Evolutionary conservation across 2,329 filamentous ascomycete genomes (phyloP), one percentile per base, ranked within the genome.

Genomic region (Sordariomycetes sp.): DNA sequence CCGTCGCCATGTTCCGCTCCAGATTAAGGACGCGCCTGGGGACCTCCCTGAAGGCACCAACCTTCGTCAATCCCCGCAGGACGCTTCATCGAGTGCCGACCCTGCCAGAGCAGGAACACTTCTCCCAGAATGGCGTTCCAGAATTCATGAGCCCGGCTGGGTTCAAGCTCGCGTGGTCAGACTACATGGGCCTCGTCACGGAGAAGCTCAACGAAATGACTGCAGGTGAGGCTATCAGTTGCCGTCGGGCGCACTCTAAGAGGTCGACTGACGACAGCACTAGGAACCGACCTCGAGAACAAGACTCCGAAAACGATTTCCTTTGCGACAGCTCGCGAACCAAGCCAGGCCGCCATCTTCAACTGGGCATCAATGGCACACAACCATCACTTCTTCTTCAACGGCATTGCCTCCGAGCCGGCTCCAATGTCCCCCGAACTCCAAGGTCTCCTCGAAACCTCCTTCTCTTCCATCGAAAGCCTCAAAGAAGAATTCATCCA

Each of bases 301-400:
- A 63, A 70, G 45, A 63, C 70, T 33, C 59, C 76, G 40, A 79
- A 83, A 58, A 66, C 77, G 30, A 78, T 94, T 51, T 61, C 84
- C 51, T 68, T 90, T 50, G 68, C 76, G 50, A 81, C 81, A 39
- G 84, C 90, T 39, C 86, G 87, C 58, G 75, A 92, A 50, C 82
- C 90, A 29, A 69, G 70, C 46, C 69, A 74, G 42, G 92, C 92
- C 27, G 70, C 80, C 47, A 67, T 82, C 55, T 98, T 98, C 78
- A 98, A 96, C 73, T 77, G 93, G 58, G 92, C 92, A 58, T 94
- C 86, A 48, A 94, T 94, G 84, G 85, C 86, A 36, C 82, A 85
- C 71, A 96, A 96, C 75, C 95, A 78, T 57, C 66, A 78, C 54
- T 82, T 86, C 68, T 90, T 86, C 74, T 88, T 90, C 71, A 57